A percentile compares a stretch with the other conserved stretches of the same genome.
phyloP scores from a whole-genome alignment of 805 yeast species.

The Candida yuanshanica region DNA sequence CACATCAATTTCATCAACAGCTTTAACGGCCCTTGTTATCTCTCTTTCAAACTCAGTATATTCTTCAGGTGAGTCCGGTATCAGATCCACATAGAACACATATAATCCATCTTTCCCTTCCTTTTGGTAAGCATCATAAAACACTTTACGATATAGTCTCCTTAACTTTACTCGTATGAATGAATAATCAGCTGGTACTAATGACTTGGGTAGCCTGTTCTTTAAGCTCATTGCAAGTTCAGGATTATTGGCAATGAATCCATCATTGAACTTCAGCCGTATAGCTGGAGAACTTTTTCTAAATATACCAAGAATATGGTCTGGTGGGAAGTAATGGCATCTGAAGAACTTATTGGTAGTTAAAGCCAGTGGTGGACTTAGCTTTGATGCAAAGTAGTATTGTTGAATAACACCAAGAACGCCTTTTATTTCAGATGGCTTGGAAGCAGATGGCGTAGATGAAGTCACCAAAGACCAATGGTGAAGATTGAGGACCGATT shows the following conservation, averaged over 20 bases:
- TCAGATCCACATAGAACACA: conserved; percentile 13
- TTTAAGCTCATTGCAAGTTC: conserved; percentile 2
- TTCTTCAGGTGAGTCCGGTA: conserved; percentile 11
- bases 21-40: conserved; percentile 4
- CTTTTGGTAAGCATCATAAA: conserved; percentile 7
- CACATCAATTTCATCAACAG: conserved; percentile 2
- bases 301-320: conserved; percentile 17
- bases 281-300: conserved; percentile 21
- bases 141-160: conserved; percentile 7
- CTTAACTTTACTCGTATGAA: conserved; percentile 14
- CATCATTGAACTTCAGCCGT: conserved; percentile 15
- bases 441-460: neutral
- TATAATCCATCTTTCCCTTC: conserved; percentile 19
- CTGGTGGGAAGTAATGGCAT: conserved; percentile 16
- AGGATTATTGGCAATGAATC: conserved; percentile 14
- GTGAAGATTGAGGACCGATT: neutral
- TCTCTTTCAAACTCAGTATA: conserved; percentile 3
- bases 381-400: conserved; percentile 4
- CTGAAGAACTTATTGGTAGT: conserved; percentile 9
- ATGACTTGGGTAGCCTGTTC: conserved; percentile 8
- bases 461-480: neutral
- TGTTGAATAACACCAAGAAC: conserved; percentile 4
- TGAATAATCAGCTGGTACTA: conserved; percentile 16
- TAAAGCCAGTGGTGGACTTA: neutral
- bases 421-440: conserved; percentile 3